Evolutionary conservation across 2,329 filamentous ascomycete species (phyloP).

Genomic region (Talaromyces marneffei): DNA sequence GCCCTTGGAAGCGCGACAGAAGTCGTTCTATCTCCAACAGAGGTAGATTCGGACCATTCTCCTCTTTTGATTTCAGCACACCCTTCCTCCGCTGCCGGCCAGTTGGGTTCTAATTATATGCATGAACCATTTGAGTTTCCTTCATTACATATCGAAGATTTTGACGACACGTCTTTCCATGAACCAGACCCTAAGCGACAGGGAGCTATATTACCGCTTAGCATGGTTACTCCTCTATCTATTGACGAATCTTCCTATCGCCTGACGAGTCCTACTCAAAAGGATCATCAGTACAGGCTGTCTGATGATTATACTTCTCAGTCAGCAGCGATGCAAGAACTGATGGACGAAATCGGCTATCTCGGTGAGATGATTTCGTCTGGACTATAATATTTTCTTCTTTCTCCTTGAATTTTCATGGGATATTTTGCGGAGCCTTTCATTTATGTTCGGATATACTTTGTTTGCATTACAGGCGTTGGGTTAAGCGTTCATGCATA

Average conservation of each 20-base stretch:
- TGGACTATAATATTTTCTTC: constrained; percentile 16
- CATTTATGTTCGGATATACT: not conserved
- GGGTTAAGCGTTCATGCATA: not conserved
- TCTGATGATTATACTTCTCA: constrained; percentile 13
- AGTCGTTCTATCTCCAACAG: constrained; percentile 22
- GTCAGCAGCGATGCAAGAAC: constrained; percentile 38
- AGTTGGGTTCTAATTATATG: constrained; percentile 16
- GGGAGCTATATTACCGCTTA: constrained; percentile 31
- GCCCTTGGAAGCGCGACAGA: constrained; percentile 29
- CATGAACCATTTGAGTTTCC: constrained; percentile 25
- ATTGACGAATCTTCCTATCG: constrained; percentile 11
- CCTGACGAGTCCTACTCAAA: not conserved
- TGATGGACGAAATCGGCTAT: constrained; percentile 49
- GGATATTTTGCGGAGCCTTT: not conserved
- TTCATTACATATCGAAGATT: constrained; percentile 29
- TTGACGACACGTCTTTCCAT: constrained; percentile 21
- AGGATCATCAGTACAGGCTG: constrained; percentile 10
- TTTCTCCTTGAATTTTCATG: not conserved
- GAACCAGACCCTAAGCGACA: constrained; percentile 35
- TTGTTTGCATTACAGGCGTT: not conserved
- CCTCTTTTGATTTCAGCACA: constrained; percentile 5
- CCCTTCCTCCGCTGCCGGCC: constrained; percentile 21
- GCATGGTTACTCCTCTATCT: constrained; percentile 24
- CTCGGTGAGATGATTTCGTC: constrained; percentile 43
- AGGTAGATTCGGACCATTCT: constrained; percentile 7